Conservation (phyloP, 2,329 filamentous ascomycete genomes). For the Pezicula carpinea region DNA sequence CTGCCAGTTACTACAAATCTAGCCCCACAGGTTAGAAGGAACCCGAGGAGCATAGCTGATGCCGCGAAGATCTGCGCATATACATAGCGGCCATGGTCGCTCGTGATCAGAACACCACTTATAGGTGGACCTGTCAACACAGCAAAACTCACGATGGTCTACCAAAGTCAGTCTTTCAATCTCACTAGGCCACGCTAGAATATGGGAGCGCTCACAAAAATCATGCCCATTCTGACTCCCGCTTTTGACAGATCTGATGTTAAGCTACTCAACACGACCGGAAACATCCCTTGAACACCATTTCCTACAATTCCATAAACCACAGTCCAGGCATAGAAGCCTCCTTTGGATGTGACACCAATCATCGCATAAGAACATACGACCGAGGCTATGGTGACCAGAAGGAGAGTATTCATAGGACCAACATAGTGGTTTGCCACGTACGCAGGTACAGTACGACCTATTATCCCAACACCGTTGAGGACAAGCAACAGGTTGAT, state of each 20-base stretch:
- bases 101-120: slow-evolving; percentile 12
- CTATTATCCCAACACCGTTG: slow-evolving; percentile 44
- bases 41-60: slow-evolving; percentile 17
- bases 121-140: slow-evolving; percentile 18
- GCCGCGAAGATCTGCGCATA: slow-evolving; percentile 6
- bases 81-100: slow-evolving; percentile 2
- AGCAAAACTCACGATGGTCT: slow-evolving; percentile 40
- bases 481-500: slow-evolving; percentile 45
- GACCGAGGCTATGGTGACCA: slow-evolving; percentile 31
- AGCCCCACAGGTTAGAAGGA: slow-evolving; percentile 19
- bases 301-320: slow-evolving; percentile 45
- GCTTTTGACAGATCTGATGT: slow-evolving; percentile 46
- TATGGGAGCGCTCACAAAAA: slow-evolving; percentile 31
- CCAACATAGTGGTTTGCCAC: slow-evolving; percentile 42
- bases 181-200: background rate
- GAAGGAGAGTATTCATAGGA: slow-evolving; percentile 44
- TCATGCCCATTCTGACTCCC: slow-evolving; percentile 53
- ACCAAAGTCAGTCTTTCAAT: slow-evolving; percentile 3
- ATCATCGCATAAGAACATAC: slow-evolving; percentile 40
- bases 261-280: slow-evolving; percentile 41
- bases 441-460: slow-evolving; percentile 39
- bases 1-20: background rate
- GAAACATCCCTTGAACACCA: slow-evolving; percentile 45
- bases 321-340: slow-evolving; percentile 42
- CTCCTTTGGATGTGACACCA: slow-evolving; percentile 32